These are phyloP conservation scores for Mycocentrospora acerina DNA, from an alignment of 2,329 filamentous ascomycete species.

Conservation along the genomic window DNA sequence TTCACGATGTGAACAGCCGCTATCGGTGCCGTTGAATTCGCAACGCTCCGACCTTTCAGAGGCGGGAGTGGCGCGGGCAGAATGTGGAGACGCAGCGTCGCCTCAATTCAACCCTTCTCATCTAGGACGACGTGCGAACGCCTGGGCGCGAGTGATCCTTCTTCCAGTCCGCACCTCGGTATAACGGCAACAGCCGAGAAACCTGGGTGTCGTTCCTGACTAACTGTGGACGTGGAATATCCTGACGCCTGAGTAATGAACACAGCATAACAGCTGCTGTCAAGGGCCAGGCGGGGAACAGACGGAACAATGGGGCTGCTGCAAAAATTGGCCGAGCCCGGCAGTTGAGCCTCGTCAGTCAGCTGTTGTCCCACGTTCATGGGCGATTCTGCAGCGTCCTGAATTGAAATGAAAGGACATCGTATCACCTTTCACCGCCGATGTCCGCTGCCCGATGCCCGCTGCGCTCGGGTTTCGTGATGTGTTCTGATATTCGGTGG, in stretches of 20 bases:
- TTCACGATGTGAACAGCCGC: conserved; percentile 14
- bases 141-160: conserved; percentile 20
- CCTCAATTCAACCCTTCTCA: too few relatives aligned
- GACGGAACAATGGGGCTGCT: conserved; percentile 26
- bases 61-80: conserved; percentile 18
- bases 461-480: conserved; percentile 15
- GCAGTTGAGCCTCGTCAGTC: conserved; percentile 37
- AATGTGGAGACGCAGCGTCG: conserved; percentile 16
- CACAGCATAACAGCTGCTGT: conserved; percentile 23
- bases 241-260: conserved; percentile 26
- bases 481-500: conserved; percentile 20
- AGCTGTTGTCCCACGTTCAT: conserved; percentile 35
- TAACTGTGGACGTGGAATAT: conserved; percentile 25
- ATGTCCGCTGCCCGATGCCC: conserved; percentile 11
- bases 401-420: conserved; percentile 46
- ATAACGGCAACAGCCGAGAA: conserved; percentile 18
- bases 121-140: conserved; percentile 22
- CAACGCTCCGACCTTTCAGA: conserved; percentile 28
- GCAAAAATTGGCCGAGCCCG: conserved; percentile 30
- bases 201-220: conserved; percentile 27
- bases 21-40: conserved; percentile 33
- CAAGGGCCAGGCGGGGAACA: conserved; percentile 24
- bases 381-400: conserved; percentile 41
- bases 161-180: conserved; percentile 21
- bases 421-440: conserved; percentile 33